Conservation (phyloP, 2,329 filamentous ascomycete genomes). For the Ceratocystis variospora region DNA sequence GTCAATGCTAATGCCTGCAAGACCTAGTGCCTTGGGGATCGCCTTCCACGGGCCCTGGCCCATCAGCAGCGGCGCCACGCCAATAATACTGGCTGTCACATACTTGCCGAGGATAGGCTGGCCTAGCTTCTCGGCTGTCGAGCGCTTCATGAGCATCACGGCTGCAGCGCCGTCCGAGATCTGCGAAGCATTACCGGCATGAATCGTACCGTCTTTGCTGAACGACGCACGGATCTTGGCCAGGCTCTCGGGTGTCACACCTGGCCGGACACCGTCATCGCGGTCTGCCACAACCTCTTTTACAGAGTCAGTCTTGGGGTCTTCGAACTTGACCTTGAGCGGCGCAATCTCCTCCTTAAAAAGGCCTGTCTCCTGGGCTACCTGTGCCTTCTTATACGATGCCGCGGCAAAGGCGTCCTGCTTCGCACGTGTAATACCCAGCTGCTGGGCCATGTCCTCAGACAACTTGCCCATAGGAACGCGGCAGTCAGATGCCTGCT, state of each 20-base stretch:
- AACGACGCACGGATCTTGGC: slow-evolving; percentile 84
- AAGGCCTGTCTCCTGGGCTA: slow-evolving; percentile 75
- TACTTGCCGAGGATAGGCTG: slow-evolving; percentile 89
- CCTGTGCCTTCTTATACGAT: slow-evolving; percentile 79
- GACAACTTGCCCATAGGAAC: slow-evolving; percentile 91
- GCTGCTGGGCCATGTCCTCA: slow-evolving; percentile 86
- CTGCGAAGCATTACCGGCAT: slow-evolving; percentile 91
- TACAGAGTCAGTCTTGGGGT: slow-evolving; percentile 79
- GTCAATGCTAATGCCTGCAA: slow-evolving; percentile 71
- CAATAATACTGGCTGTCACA: slow-evolving; percentile 70
- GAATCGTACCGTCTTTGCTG: slow-evolving; percentile 80
- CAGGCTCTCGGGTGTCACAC: slow-evolving; percentile 79
- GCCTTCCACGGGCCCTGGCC: slow-evolving; percentile 90
- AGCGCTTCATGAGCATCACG: slow-evolving; percentile 89
- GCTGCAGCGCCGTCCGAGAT: slow-evolving; percentile 93
- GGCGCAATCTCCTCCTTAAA: slow-evolving; percentile 88
- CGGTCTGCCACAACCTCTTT: slow-evolving; percentile 68
- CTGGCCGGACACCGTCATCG: slow-evolving; percentile 76
- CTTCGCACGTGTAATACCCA: slow-evolving; percentile 51
- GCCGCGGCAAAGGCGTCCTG: slow-evolving; percentile 92
- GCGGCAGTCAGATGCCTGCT: slow-evolving; percentile 86
- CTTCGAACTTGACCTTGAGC: slow-evolving; percentile 71
- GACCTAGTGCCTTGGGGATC: slow-evolving; percentile 80
- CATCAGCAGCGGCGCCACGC: slow-evolving; percentile 89
- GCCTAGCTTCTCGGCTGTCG: slow-evolving; percentile 73